Evolutionary conservation across 345 rosid species (phyloP), one percentile per base, ranked within the genome.

Genomic region (Garcia nutans): DNA sequence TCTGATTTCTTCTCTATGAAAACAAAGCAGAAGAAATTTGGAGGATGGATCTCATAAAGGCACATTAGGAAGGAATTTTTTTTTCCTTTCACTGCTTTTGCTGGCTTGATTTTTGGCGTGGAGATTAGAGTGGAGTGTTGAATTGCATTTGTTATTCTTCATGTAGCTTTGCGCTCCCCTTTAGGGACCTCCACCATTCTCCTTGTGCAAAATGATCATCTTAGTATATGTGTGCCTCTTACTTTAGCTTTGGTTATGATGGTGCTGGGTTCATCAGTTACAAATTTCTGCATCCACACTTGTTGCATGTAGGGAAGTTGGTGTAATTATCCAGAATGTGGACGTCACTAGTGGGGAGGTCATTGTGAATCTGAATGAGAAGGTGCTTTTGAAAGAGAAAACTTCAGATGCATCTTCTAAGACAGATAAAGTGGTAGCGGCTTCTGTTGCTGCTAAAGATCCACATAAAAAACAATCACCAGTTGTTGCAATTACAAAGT

Each of bases 311-410:
- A 96, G 99, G 88, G 92, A 87, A 84, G 87, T 85, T 57, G 99
- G 98, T 82, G 82, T 96, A 75, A 76, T 89, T 59, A 81, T 87
- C 77, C 88, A 87, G 76, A 87, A 89, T 70, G 80, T 93, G 82
- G 96, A 93, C 62, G 68, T 96, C 65, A 68, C 76, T 68, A 84
- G 86, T 73, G 98, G 98, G 80, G 97, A 90, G 78, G 89, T 92
- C 42, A 65, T 78, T 78, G 83, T 92, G 78, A 86, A 85, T 79
- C 84, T 93, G 54, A 92, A 88, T 75, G 99, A 93, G 85, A 91
- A 88, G 70, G 84, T 90, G 49, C 82, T 96, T 78, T 79, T 84
- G 20, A 93, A 85, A 81, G 84, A 80, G 72, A 90, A 89, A 82
- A 86, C 80, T 45, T 74, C 88, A 42, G 85, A 82, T 75, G 73